Evolutionary conservation across 1,284 basidiomycete genomes (phyloP), one percentile per base, ranked within the genome.

Genomic region (Sparassis latifolia): DNA sequence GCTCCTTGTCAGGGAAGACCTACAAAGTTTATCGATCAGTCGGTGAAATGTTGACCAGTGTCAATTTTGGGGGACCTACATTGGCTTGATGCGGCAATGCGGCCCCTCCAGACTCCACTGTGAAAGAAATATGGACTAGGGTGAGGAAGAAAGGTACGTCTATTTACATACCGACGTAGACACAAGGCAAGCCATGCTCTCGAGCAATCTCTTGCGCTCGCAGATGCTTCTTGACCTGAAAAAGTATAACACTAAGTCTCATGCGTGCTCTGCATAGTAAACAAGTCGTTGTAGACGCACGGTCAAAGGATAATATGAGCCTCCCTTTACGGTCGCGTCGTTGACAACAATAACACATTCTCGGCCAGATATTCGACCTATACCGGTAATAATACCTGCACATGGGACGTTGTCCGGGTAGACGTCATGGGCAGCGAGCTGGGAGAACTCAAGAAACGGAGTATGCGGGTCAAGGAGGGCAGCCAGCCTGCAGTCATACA

Each of bases 41-140:
- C 7, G 9, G 10, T 45, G 3, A 41, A 20, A 4, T 27, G 12
- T 1, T 39, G 4, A 12, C 2, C 12, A 44, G 39, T 3, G 20
- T 5, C 6, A 45, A 43, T 27, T 31, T 20, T 27, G n/a, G 12
- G 35, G 7, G 27, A 43, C 48, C 50, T 52, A 92, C 92, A 64
- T 95, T 90, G 1, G 93, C 89, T 71, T 97, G 94, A 67, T 92
- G 84, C 0, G 94, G 94, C 43, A 97, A 74, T 1, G 93, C 92
- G 20, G 94, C 94, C 44, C 94, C 94, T 52, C 94, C 94, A 31
- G 90, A 93, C 69, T 97, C 94, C 56, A 96, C 93, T 90, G 59
- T 30, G 42, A 12, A 29, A 35, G 42, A 4, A 29, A 12, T n/a
- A 10, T 10, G 43, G 44, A 4, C 12, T 20, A 30, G 29, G 28